phyloP scores from a whole-genome alignment of 1,284 basidiomycete genomes.

The Boletus semigastroideus region DNA sequence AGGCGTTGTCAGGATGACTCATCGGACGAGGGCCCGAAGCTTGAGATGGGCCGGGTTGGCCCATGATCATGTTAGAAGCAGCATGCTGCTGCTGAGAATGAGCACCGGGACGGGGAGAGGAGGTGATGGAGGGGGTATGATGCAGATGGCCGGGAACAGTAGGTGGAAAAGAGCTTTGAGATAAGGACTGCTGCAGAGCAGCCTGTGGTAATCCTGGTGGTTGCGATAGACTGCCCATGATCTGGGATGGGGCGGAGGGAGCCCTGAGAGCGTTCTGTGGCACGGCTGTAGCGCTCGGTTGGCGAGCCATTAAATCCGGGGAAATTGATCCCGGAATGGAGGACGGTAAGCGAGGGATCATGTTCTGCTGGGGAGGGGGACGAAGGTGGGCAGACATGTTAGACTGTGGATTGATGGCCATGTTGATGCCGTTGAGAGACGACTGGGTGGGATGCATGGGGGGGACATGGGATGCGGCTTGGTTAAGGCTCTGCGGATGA shows the following conservation, averaged over 20 bases:
- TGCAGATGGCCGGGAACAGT: constrained; percentile 36
- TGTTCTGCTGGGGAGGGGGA: constrained; percentile 32
- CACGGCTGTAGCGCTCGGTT: constrained; percentile 37
- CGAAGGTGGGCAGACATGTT: constrained; percentile 39
- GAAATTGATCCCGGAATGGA: constrained; percentile 44
- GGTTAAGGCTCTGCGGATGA: constrained; percentile 46
- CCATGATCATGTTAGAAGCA: constrained; percentile 41
- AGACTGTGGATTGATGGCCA: constrained; percentile 42
- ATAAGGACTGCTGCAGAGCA: constrained; percentile 42
- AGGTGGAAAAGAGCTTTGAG: constrained; percentile 44
- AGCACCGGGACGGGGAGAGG: constrained; percentile 47
- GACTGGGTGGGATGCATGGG: constrained; percentile 40
- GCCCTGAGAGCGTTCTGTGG: constrained; percentile 42
- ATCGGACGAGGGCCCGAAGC: constrained; percentile 43
- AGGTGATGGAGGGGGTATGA: constrained; percentile 38
- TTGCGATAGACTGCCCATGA: constrained; percentile 53
- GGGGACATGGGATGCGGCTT: constrained; percentile 33
- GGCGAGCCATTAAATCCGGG: constrained; percentile 42
- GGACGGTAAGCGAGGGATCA: constrained; percentile 34
- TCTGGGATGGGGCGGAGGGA: constrained; percentile 39
- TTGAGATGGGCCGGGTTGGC: constrained; percentile 45
- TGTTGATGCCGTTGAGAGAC: constrained; percentile 38
- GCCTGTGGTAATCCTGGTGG: constrained; percentile 39
- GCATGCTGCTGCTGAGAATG: constrained; percentile 41
- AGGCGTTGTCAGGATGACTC: constrained; percentile 48